Evolutionary conservation across 139 green algal genomes (phyloP).

Genomic region (Deuterostichococcus epilithicus): DNA sequence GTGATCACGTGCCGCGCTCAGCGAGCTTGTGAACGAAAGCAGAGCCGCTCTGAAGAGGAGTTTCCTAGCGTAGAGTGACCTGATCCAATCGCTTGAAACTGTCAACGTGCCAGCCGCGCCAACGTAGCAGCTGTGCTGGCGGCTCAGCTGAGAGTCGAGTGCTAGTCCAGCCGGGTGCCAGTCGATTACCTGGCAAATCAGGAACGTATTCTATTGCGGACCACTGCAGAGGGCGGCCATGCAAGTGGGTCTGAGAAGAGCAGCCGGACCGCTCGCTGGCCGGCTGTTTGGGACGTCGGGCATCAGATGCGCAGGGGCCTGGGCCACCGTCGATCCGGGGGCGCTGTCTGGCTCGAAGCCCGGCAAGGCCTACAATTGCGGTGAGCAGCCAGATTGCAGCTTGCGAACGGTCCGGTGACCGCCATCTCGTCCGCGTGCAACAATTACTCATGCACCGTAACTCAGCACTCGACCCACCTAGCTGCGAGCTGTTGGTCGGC

Average conservation of each 20-base stretch:
- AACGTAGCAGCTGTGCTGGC: too few relatives aligned
- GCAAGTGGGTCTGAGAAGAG: background rate
- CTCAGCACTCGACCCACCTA: too few relatives aligned
- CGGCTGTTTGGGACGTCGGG: background rate
- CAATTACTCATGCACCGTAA: background rate
- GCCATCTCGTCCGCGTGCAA: background rate
- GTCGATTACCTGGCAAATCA: too few relatives aligned
- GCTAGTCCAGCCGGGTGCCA: too few relatives aligned
- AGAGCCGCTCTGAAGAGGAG: too few relatives aligned
- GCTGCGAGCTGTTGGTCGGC: background rate
- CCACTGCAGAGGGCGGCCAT: background rate
- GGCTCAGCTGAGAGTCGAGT: too few relatives aligned
- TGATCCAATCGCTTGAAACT: too few relatives aligned
- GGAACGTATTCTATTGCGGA: too few relatives aligned
- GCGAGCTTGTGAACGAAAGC: too few relatives aligned
- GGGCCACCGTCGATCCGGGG: constrained; percentile 59
- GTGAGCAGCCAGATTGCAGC: background rate
- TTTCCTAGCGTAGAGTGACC: too few relatives aligned
- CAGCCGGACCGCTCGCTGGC: background rate
- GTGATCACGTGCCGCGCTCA: too few relatives aligned
- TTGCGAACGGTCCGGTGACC: background rate
- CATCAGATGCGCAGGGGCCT: constrained; percentile 14
- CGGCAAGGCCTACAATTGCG: constrained; percentile 7
- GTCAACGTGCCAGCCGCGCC: too few relatives aligned
- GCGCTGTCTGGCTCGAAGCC: constrained; percentile 44